Evolutionary conservation across 176 grass and related monocot genomes (phyloP).

Genomic region (Musa troglodytarum): DNA sequence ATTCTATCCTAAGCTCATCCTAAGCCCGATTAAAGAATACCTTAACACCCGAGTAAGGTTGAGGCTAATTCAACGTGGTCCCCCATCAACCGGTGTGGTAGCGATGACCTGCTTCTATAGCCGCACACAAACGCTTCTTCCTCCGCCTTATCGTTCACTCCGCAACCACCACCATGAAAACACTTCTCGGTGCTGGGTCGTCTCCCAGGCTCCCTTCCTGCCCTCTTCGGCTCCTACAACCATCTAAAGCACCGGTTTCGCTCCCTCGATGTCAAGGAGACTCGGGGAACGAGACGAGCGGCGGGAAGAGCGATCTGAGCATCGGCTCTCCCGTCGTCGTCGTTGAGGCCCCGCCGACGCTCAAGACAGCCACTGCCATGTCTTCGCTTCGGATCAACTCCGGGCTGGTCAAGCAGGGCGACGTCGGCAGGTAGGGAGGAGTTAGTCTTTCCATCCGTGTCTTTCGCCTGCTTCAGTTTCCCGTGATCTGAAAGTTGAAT

Average conservation of each 20-base stretch:
- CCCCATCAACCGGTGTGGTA: too few species aligned
- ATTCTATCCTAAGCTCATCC: too few species aligned
- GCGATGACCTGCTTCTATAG: too few species aligned
- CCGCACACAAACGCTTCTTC: too few species aligned
- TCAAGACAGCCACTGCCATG: constrained; percentile 77
- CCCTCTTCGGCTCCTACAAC: not conserved
- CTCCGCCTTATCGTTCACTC: too few species aligned
- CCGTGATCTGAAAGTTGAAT: not conserved
- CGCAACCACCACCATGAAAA: not conserved
- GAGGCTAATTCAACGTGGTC: too few species aligned
- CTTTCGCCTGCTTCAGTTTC: not conserved
- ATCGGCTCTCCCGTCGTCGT: constrained; percentile 64
- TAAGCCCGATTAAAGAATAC: too few species aligned
- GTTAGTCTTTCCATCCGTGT: not conserved
- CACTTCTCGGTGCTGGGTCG: not conserved
- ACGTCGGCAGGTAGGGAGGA: constrained; percentile 51
- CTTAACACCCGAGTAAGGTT: too few species aligned
- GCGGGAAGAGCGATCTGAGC: constrained; percentile 27
- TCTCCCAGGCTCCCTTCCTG: not conserved
- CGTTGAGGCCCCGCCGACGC: constrained; percentile 34
- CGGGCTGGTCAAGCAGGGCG: constrained; percentile 61
- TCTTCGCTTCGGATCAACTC: constrained; percentile 56
- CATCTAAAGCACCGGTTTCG: not conserved
- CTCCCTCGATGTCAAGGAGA: constrained; percentile 15
- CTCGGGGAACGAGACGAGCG: not conserved